Percentiles rank a stretch among this genome's conserved stretches.
phyloP scores from a whole-genome alignment of 2,329 filamentous ascomycete species.

The Dendrostoma leiphaemia region DNA sequence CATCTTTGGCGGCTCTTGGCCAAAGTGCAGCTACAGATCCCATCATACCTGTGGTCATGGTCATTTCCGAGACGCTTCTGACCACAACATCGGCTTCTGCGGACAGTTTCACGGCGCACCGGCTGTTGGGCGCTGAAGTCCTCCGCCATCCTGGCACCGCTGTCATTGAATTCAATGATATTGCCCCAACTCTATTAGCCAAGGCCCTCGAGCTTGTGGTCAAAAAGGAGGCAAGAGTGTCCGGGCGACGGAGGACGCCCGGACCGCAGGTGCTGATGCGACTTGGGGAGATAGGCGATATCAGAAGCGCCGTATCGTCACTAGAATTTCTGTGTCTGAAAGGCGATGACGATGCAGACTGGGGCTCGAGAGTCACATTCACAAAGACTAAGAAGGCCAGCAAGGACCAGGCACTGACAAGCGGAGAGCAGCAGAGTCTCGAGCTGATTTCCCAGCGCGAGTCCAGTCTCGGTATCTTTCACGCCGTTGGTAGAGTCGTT shows the following conservation, averaged over 20 bases:
- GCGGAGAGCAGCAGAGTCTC: conserved; percentile 75
- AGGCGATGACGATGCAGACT: conserved; percentile 69
- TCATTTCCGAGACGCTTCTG: conserved; percentile 87
- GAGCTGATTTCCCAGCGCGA: conserved; percentile 83
- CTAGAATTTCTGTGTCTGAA: conserved; percentile 90
- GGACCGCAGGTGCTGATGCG: conserved; percentile 75
- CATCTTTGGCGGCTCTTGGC: conserved; percentile 49
- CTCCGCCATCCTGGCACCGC: conserved; percentile 75
- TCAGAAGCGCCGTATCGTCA: conserved; percentile 87
- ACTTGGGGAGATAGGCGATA: conserved; percentile 84
- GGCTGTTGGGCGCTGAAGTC: conserved; percentile 83
- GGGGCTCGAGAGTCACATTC: conserved; percentile 72
- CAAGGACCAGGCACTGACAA: conserved; percentile 62
- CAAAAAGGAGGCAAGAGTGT: conserved; percentile 79
- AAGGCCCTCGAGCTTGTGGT: conserved; percentile 83
- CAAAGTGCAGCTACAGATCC: conserved; percentile 41
- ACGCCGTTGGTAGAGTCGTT: conserved; percentile 91
- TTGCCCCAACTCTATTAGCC: conserved; percentile 80
- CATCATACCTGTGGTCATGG: conserved; percentile 75
- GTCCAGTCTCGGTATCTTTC: conserved; percentile 88
- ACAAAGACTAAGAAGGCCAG: conserved; percentile 63
- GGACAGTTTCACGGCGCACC: conserved; percentile 90
- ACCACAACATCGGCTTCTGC: conserved; percentile 81
- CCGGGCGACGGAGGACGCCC: conserved; percentile 71
- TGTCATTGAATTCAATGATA: conserved; percentile 87